Conservation (phyloP, 306 rosid genomes). For the Cotoneaster glaucophyllus region DNA sequence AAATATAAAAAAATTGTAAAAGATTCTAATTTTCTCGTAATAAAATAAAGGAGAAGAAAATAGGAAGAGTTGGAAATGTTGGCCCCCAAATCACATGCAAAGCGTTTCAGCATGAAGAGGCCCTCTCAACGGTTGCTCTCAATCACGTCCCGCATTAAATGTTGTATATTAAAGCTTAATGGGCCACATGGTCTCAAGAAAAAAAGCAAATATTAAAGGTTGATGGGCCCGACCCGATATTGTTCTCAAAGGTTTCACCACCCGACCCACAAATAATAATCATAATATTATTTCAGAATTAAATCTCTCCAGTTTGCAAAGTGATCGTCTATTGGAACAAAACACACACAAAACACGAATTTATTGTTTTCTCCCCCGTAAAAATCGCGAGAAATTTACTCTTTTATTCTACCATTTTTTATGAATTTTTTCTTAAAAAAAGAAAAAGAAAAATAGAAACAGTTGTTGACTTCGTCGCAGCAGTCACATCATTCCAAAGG, state of each 20-base stretch:
- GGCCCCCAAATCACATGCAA: slow-evolving; percentile 76
- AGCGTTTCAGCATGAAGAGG: slow-evolving; percentile 36
- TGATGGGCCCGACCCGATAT: slow-evolving; percentile 27
- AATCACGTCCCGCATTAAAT: slow-evolving; percentile 72
- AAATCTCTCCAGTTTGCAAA: background rate
- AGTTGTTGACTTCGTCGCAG: no score
- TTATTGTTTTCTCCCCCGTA: no score
- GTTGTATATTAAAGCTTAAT: slow-evolving; percentile 27
- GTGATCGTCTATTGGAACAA: background rate
- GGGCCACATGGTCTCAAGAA: slow-evolving; percentile 9
- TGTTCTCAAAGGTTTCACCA: background rate
- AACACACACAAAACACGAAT: background rate
- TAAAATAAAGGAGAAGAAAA: no score
- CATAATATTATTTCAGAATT: background rate
- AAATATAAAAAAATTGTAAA: no score
- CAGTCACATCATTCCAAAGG: no score
- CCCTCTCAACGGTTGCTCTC: slow-evolving; percentile 31
- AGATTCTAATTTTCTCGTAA: no score
- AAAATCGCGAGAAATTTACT: background rate
- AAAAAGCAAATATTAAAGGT: background rate
- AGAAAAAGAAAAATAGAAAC: no score
- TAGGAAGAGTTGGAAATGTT: slow-evolving; percentile 7
- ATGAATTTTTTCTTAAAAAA: no score
- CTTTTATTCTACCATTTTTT: background rate
- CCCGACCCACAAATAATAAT: background rate